Conservation (phyloP, 208 protist genomes). For the Crithidia acanthocephali region DNA sequence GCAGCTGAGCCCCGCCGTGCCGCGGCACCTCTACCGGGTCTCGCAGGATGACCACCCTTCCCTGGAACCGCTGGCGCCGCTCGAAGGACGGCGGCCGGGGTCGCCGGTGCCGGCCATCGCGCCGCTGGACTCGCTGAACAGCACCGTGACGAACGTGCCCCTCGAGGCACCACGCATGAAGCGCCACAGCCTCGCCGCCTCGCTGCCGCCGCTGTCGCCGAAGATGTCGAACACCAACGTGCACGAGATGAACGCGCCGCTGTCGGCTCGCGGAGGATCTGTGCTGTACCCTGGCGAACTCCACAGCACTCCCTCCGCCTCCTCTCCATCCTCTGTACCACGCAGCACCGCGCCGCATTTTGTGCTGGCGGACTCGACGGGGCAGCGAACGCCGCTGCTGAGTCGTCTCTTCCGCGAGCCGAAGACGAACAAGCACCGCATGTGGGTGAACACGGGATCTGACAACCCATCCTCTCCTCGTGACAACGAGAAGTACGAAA, state of each 20-base stretch:
- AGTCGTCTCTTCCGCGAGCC: slow-evolving; percentile 19
- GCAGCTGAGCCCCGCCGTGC: neutral
- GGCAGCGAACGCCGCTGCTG: slow-evolving; percentile 9
- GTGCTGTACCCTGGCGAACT: neutral
- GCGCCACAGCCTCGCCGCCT: neutral
- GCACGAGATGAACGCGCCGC: neutral
- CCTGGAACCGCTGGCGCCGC: neutral
- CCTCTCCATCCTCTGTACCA: neutral
- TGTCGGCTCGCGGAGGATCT: neutral
- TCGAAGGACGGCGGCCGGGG: neutral
- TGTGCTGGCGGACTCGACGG: neutral
- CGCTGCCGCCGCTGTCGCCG: neutral
- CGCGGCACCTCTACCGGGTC: neutral
- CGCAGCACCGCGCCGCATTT: too few relatives aligned
- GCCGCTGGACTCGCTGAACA: neutral
- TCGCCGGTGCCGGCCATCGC: neutral
- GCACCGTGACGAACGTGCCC: neutral
- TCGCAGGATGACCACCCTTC: neutral
- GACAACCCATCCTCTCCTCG: neutral
- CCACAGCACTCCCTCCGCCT: neutral
- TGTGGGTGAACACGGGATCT: slow-evolving; percentile 9
- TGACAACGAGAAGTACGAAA: neutral
- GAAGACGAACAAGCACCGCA: neutral
- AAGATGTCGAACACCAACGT: neutral
- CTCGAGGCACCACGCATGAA: neutral